Base-by-base conservation (phyloP, 2,329 filamentous ascomycete species). In the Diaporthe sp. region DNA sequence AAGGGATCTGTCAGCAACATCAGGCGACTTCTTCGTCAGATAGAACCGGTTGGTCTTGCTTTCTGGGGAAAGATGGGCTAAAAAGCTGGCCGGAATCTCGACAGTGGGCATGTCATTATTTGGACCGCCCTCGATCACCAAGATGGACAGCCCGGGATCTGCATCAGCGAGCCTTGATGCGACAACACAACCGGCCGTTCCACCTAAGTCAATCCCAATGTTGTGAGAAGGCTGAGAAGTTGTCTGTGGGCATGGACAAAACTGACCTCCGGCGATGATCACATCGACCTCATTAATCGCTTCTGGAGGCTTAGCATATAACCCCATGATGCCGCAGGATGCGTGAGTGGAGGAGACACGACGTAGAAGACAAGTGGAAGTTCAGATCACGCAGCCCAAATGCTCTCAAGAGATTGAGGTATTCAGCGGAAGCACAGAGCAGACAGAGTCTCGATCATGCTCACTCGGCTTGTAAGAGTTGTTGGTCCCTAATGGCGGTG, bases 51-150 rank as follows among this genome's bases (percentile, higher is more conserved):
- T 76, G 31, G 87, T 88, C 78, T 85, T 87, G 34, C 83, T 84
- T 2, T 87, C 42, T 19, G 74, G 74, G 8, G 49, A 81, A 1
- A 90, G 81, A 77, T 89, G 87, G 37, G 82, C 81, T 39, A 89
- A 81, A 76, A 85, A 91, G 13, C 89, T 81, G 0, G 85, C 87
- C 0, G 90, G 90, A 70, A 88, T 84, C 15, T 86, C 82, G 25
- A 91, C 83, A 9, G 83, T 85, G 0, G 87, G 86, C 71, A 87
- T 82, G 75, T 87, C 86, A 78, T 88, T 91, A 80, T 91, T 88
- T 28, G 83, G 84, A 1, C 90, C 90, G 39, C 85, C 83, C 79
- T 92, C 90, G 68, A 91, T 86, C 9, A 91, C 82, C 17, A 91
- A 81, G 57, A 91, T 86, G 22, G 85, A 86, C 2, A 90, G 81